Base-by-base conservation (phyloP, 2,329 filamentous ascomycete species). In the Venturia effusa region DNA sequence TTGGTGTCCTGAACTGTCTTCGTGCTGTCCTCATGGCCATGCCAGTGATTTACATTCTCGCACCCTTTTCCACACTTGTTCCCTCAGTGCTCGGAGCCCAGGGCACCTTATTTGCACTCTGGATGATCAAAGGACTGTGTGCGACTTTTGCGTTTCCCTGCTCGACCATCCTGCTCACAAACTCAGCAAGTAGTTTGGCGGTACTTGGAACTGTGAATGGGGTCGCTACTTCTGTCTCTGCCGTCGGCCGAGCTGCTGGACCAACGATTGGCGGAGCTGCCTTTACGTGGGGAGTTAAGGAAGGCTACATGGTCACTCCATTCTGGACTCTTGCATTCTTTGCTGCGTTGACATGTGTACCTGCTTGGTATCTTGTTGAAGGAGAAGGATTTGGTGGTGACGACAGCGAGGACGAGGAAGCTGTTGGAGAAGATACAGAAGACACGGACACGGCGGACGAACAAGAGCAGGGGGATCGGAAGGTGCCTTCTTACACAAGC, bases 161-260 rank as follows among this genome's bases (percentile, higher is more conserved):
- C 70, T 88, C 84, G 32, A 96, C 90, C 6, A 97, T 97, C 69
- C 80, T 97, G 59, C 82, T 97, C 43, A 97, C 92, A 34, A 97
- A 97, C 75, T 90, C 88, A 11, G 91, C 91, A 4, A 76, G 81
- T 0, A 92, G 88, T 63, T 78, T 96, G 19, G 79, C 83, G 54
- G 84, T 96, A 11, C 82, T 97, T 5, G 92, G 92, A 1, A 97
- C 92, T 0, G 77, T 97, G 64, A 97, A 97, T 71, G 94, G 93
- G 2, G 86, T 96, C 66, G 92, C 91, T 0, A 96, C 92, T 0
- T 89, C 88, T 64, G 85, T 92, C 40, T 88, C 87, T 67, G 92
- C 90, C 0, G 74, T 97, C 5, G 93, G 92, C 1, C 80, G 92
- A 60, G 92, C 91, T 0, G 70, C 83, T 0, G 94, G 94, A 0